A percentile compares a stretch with the other conserved stretches of the same genome.
phyloP scores from a whole-genome alignment of 495 filamentous ascomycete species.

The Aspergillus heteromorphus region DNA sequence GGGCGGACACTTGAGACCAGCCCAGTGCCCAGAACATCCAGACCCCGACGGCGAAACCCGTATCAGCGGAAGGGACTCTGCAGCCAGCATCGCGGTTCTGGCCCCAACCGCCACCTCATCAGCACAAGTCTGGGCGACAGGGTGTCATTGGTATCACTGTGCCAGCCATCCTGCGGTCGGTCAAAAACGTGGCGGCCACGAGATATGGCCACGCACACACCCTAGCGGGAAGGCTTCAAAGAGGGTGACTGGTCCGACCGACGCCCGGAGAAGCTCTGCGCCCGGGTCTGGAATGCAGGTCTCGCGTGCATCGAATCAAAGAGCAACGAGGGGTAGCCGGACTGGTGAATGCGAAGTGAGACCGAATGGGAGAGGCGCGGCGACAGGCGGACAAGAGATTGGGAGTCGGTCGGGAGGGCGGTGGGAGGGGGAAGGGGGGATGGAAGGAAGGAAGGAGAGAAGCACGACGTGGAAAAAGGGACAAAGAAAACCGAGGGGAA shows the following conservation, averaged over 20 bases:
- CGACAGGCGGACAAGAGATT: background rate
- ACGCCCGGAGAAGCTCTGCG: background rate
- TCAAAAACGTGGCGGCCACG: conserved; percentile 42
- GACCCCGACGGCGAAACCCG: background rate
- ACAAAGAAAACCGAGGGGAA: background rate
- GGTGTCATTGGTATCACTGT: background rate
- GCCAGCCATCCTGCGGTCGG: background rate
- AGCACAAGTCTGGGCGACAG: background rate
- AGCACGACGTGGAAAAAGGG: background rate
- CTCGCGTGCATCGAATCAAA: background rate
- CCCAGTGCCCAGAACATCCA: background rate
- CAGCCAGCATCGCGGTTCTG: background rate
- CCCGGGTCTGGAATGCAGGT: background rate
- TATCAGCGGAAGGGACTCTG: background rate
- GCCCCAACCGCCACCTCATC: background rate
- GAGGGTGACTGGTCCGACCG: conserved; percentile 13
- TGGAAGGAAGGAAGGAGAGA: background rate
- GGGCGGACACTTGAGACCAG: background rate
- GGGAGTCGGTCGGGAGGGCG: background rate
- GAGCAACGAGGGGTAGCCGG: background rate
- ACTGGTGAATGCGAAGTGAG: background rate
- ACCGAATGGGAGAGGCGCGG: background rate
- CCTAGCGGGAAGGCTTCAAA: background rate
- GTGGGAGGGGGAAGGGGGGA: background rate
- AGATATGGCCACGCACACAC: conserved; percentile 21